Percentiles rank a stretch among this genome's conserved stretches.
Evolutionary conservation across 495 filamentous ascomycete genomes (phyloP).

Genomic region (Penicillium simplicissimum): DNA sequence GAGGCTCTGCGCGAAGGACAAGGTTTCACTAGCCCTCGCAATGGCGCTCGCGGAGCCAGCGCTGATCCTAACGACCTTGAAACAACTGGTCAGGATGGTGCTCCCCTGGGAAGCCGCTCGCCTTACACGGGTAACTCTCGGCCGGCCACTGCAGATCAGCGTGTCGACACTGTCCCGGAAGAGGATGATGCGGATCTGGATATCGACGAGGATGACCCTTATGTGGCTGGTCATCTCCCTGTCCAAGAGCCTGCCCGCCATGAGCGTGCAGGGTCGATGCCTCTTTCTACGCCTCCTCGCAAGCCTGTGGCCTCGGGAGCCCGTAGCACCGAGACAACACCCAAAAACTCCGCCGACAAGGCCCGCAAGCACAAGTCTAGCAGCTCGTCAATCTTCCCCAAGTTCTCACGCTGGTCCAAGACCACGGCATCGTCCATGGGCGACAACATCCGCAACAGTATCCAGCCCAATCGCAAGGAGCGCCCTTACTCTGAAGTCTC

Average conservation of each 20-base stretch:
- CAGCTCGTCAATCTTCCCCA: conserved; percentile 85
- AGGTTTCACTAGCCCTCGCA: conserved; percentile 31
- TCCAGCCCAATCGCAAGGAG: conserved; percentile 48
- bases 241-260: conserved; percentile 36
- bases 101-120: conserved; percentile 71
- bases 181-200: conserved; percentile 67
- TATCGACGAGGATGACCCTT: conserved; percentile 52
- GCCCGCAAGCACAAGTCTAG: conserved; percentile 88
- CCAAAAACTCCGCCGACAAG: conserved; percentile 65
- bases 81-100: conserved; percentile 78
- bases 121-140: conserved; percentile 72
- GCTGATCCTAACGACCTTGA: conserved; percentile 66
- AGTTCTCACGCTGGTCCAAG: conserved; percentile 96
- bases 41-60: conserved; percentile 36
- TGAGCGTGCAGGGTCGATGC: conserved; percentile 61
- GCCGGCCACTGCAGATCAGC: conserved; percentile 59
- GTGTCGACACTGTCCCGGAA: conserved; percentile 87
- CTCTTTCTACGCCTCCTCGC: conserved; percentile 73
- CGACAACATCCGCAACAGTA: conserved; percentile 54
- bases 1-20: conserved; percentile 76
- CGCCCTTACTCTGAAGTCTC: conserved; percentile 59
- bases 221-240: conserved; percentile 48
- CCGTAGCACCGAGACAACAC: conserved; percentile 74
- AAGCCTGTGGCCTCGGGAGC: conserved; percentile 54
- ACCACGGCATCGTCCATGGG: conserved; percentile 83